Evolutionary conservation across 192 early-diverging fungal species (phyloP).

Genomic region (Backusella australiensis): DNA sequence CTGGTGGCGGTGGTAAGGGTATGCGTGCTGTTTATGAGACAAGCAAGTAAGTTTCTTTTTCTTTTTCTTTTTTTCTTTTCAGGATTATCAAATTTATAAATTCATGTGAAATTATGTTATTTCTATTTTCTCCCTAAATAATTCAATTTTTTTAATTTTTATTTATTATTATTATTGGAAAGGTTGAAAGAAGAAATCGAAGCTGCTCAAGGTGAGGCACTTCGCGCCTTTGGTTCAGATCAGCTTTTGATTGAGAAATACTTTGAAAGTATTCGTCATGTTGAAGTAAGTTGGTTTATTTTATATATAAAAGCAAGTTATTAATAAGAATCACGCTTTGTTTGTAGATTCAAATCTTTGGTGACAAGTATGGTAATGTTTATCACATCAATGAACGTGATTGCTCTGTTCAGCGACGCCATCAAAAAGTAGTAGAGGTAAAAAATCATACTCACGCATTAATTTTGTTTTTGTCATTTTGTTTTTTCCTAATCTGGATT

Average conservation of each 20-base stretch:
- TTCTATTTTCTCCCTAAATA: neutral
- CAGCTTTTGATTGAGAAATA: slow-evolving; percentile 60
- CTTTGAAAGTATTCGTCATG: slow-evolving; percentile 51
- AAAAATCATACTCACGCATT: neutral
- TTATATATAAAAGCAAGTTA: neutral
- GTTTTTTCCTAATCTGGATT: slow-evolving; percentile 9
- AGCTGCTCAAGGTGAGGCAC: slow-evolving; percentile 52
- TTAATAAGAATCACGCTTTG: neutral
- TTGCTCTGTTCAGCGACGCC: slow-evolving; percentile 58
- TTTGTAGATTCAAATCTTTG: slow-evolving; percentile 51
- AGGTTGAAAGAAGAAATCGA: slow-evolving; percentile 51
- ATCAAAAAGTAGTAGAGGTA: slow-evolving; percentile 64
- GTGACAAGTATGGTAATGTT: slow-evolving; percentile 52
- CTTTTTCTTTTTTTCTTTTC: neutral
- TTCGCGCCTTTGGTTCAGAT: slow-evolving; percentile 56
- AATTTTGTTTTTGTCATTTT: slow-evolving; percentile 1
- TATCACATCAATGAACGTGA: slow-evolving; percentile 55
- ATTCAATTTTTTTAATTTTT: neutral
- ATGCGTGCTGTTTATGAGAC: slow-evolving; percentile 58
- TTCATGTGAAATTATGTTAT: neutral
- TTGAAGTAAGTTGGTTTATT: slow-evolving; percentile 38
- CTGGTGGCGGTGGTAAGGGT: slow-evolving; percentile 66
- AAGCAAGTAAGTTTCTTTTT: slow-evolving; percentile 24
- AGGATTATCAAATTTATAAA: no score
- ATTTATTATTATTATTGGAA: neutral